Conservation (phyloP, 2,329 filamentous ascomycete genomes). For the Macroventuria anomochaeta region DNA sequence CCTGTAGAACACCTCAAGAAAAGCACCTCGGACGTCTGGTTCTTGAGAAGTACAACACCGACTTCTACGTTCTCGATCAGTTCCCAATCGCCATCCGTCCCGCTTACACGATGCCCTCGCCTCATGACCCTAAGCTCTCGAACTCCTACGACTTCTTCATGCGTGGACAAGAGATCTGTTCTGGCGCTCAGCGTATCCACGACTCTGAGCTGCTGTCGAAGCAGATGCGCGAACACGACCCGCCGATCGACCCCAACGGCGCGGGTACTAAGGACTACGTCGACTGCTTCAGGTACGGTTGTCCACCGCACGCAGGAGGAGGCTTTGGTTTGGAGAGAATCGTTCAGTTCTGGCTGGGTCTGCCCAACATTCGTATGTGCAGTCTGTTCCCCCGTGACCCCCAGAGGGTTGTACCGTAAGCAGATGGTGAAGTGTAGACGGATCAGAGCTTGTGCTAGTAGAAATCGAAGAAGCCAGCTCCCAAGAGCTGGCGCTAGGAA, state of each 20-base stretch:
- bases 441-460: background rate
- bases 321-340: constrained; percentile 71
- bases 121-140: constrained; percentile 54
- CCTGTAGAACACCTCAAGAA: constrained; percentile 72
- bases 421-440: background rate
- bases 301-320: constrained; percentile 69
- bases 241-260: constrained; percentile 62
- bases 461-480: background rate
- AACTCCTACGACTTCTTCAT: constrained; percentile 76
- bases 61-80: constrained; percentile 97
- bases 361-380: constrained; percentile 68
- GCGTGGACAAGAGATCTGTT: constrained; percentile 73
- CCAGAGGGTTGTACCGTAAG: constrained; percentile 58
- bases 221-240: constrained; percentile 64
- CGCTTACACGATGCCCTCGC: constrained; percentile 85
- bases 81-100: constrained; percentile 89
- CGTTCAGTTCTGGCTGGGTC: constrained; percentile 69
- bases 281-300: constrained; percentile 68
- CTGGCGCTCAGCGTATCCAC: constrained; percentile 71
- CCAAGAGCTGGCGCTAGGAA: constrained; percentile 1
- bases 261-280: constrained; percentile 70
- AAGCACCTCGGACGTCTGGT: constrained; percentile 88
- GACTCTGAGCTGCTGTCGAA: constrained; percentile 64
- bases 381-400: constrained; percentile 71
- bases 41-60: constrained; percentile 86